Percentiles rank a stretch among this genome's conserved stretches.
These are phyloP conservation scores for Candida xiaguanensis DNA, from an alignment of 805 yeast genomes.

Conservation along the genomic window DNA sequence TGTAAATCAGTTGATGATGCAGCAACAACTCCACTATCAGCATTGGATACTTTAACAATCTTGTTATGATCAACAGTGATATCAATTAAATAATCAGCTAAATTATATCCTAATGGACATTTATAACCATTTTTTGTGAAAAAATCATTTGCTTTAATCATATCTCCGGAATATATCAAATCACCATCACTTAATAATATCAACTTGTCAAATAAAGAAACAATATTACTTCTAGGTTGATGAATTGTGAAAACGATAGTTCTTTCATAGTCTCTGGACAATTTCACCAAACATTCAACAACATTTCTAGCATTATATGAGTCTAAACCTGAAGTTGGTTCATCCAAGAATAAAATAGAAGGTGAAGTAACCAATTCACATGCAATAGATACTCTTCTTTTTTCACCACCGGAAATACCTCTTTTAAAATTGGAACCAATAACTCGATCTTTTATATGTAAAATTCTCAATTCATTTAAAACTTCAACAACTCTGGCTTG, in stretches of 20 bases:
- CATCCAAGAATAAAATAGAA: slow-evolving; percentile 70
- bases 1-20: slow-evolving; percentile 12
- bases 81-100: slow-evolving; percentile 92
- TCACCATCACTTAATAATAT: slow-evolving; percentile 80
- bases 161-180: slow-evolving; percentile 84
- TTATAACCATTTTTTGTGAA: slow-evolving; percentile 70
- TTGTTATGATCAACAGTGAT: slow-evolving; percentile 66
- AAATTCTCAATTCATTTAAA: slow-evolving; percentile 77
- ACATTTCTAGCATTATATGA: slow-evolving; percentile 92
- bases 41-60: slow-evolving; percentile 19
- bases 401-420: slow-evolving; percentile 73
- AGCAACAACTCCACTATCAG: slow-evolving; percentile 12
- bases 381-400: slow-evolving; percentile 79
- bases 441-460: slow-evolving; percentile 75
- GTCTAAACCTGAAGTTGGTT: slow-evolving; percentile 94
- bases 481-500: slow-evolving; percentile 80
- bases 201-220: slow-evolving; percentile 81
- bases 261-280: slow-evolving; percentile 77
- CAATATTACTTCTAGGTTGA: slow-evolving; percentile 96
- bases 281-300: slow-evolving; percentile 73
- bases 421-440: slow-evolving; percentile 87
- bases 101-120: slow-evolving; percentile 87
- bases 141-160: slow-evolving; percentile 68
- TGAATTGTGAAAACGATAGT: slow-evolving; percentile 92
- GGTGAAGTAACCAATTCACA: slow-evolving; percentile 76